Evolutionary conservation across 176 grass and related monocot genomes (phyloP), one percentile per base, ranked within the genome.

Genomic region (Secale cereale): DNA sequence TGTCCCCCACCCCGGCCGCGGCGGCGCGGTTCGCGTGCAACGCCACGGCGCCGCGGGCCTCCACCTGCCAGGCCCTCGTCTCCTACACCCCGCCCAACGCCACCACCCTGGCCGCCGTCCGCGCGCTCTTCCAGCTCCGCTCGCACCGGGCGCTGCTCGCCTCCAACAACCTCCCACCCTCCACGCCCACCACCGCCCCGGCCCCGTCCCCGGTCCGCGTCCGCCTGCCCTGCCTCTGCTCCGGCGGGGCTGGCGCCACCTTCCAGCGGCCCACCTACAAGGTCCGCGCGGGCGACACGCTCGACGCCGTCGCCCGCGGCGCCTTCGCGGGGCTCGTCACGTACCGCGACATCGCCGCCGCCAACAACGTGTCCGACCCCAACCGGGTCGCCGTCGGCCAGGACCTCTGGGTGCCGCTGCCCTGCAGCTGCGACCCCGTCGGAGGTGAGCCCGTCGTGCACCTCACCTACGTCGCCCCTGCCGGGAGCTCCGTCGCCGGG

Each of bases 361-460:
- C 90, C 15, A 99, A 99, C 87, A 92, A 91, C 59, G 86, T 99
- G 16, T 88, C 93, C 22, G 91, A 99, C 83, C 86, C 91, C 0
- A 91, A 86, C 37, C 50, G 22, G 62, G 71, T 99, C 40, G 61
- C 81, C 25, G 86, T 91, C 16, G 93, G 90, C 0, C 90, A 92
- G 90, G 82, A 96, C 88, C 88, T 99, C 70, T 79, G 90, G 89
- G 89, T 99, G 77, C 97, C 97, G 41, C 81, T 99, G 70, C 97
- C 97, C 19, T 99, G 97, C 81, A 99, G 97, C 91, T 99, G 97
- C 83, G 97, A 99, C 88, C 80, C 82, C 32, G 88, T 99, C 0
- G 93, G 0, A 2, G 82, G 64, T 0, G 28, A 80, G 27, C n/a
- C 82, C 6, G 88, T 89, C 43, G 90, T 96, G 78, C 97, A 99